Base-by-base conservation (phyloP, 1,139 yeast genomes). In the Keqinozyma sinolaborantium region DNA sequence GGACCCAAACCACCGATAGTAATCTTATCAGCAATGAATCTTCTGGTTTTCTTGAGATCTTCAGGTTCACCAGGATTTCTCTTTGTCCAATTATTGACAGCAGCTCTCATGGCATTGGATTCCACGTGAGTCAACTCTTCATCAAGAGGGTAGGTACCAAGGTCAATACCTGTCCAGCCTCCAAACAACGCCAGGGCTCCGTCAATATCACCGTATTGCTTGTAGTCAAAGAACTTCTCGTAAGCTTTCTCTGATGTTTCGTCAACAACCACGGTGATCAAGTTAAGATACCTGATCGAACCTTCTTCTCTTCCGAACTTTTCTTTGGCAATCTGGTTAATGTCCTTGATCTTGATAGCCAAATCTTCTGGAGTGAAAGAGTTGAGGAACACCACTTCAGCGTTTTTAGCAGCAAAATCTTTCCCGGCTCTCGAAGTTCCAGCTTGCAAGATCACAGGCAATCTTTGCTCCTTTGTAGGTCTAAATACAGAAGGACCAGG, bases 381-480 rank as follows among this genome's bases (percentile, higher is more conserved):
- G 11, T 60, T 55, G 15, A 67, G 48, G 44, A 69, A 70, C 18
- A 67, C 65, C 8, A 59, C 53, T 40, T 69, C 75, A 6, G 70
- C 74, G 44, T 66, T 62, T 39, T 60, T 60, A 14, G 76, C 74
- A 24, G 73, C 75, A 41, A 64, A 56, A 4, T 58, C 58, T 30
- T 53, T 55, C 19, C 76, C 76, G 23, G 60, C 60, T 24, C 58
- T 51, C 3, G 74, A 68, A 10, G 73, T 58, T 21, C 77, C 77
- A 2, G 76, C 76, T 44, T 70, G 76, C 28, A 69, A 55, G 31
- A 70, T 53, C 13, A 67, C 60, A 3, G 74, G 74, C 14, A 68
- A 47, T 47, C 72, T 60, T 37, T 66, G 73, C n/a, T 31, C 20
- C 10, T 64, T 65, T 9, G 70, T 58, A 14, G 73, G 74, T 30